Base-by-base conservation (phyloP, 495 filamentous ascomycete genomes). In the Friedmanniomyces endolithicus region DNA sequence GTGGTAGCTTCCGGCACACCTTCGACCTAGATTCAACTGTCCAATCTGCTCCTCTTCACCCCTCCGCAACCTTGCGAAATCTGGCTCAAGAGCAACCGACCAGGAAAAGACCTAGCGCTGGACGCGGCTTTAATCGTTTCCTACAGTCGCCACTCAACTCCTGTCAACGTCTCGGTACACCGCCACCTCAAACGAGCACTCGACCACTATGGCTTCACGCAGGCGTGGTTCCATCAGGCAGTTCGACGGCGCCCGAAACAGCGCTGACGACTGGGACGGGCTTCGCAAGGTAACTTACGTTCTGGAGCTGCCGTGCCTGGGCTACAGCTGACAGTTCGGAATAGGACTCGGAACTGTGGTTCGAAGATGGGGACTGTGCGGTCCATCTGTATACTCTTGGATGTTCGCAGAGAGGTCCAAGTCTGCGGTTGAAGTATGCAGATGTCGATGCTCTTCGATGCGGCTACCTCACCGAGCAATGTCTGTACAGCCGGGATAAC, bases 331-430 rank as follows among this genome's bases (percentile, higher is more conserved):
- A 55, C 17, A n/a, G 11, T 43, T 35, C 9, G 9, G 19, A 20
- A 16, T 35, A 77, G 74, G 83, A 86, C 63, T 68, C 75, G 14
- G 81, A 85, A 52, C 71, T 86, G 14, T 86, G 80, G 80, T 72
- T 71, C 65, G 68, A 72, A 0, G 66, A 78, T 52, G 83, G 78
- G 11, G 76, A 85, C 63, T 86, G 82, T 58, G 67, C 76, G 1
- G 72, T 86, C 1, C 71, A 84, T 65, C 70, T 86, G 6, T 80
- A 85, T 52, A 73, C 65, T 6, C 68, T 69, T 53, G 80, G 81
- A 4, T 75, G 77, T 41, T 83, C 81, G 8, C 72, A 70, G 52
- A 67, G 79, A 61, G 78, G 80, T 0, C 77, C 83, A 29, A 75
- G 82, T 16, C 78, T 86, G 57, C 74, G 74, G 41, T 67, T 86